These are phyloP conservation scores for Williopsis jadinii DNA, from an alignment of 1,139 yeast genomes.

Conservation along the genomic window DNA sequence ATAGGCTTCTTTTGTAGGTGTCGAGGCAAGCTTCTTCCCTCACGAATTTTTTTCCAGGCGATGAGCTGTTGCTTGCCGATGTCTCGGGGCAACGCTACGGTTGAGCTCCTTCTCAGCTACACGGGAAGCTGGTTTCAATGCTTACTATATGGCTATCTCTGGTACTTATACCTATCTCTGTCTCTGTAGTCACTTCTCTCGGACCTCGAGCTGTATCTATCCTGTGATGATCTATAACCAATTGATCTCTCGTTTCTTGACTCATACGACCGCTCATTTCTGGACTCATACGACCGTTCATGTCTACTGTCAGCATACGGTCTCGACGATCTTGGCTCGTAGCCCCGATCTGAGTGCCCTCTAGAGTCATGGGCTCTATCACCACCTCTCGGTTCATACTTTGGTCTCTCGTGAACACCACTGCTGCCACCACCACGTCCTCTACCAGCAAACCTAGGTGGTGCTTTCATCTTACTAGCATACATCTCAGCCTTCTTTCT, in stretches of 20 bases:
- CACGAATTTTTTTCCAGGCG: no score
- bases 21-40: no score
- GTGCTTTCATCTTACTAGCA: constrained; percentile 1
- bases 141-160: no score
- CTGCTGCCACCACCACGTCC: constrained; percentile 4
- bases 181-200: constrained; percentile 1
- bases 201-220: constrained; percentile 3
- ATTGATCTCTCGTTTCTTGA: constrained; percentile 5
- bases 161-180: background rate
- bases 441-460: constrained; percentile 1
- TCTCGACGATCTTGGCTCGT: constrained; percentile 8
- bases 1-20: no score
- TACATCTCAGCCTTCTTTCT: constrained; percentile 2
- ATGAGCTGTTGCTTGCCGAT: no score
- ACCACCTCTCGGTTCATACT: constrained; percentile 4
- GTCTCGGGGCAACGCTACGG: no score
- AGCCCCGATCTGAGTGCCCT: constrained; percentile 1
- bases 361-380: constrained; percentile 3
- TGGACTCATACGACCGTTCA: constrained; percentile 6
- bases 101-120: no score
- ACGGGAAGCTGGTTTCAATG: no score
- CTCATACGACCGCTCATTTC: constrained; percentile 7
- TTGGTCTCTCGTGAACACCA: constrained; percentile 10
- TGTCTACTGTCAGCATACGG: constrained; percentile 5
- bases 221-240: constrained; percentile 13